These are phyloP conservation scores for Henckelia pumila DNA, from an alignment of 257 asterid genomes.

Conservation along the genomic window DNA sequence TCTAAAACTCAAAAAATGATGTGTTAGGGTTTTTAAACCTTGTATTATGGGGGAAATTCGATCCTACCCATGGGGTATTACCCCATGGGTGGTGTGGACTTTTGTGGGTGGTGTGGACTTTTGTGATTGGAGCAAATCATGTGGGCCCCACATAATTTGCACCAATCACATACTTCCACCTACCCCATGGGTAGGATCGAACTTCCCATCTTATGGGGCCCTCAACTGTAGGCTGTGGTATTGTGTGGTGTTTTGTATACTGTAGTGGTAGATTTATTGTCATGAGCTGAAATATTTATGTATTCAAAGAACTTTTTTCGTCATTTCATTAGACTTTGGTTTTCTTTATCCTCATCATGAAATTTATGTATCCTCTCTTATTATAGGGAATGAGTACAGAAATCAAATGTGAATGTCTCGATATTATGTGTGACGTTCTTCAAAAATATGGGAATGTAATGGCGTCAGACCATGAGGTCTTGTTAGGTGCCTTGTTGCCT, in stretches of 20 bases:
- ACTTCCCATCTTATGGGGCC: slow-evolving; percentile 12
- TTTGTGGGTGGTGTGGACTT: too few relatives aligned
- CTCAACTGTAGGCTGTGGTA: slow-evolving; percentile 2
- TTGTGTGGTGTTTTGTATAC: slow-evolving; percentile 16
- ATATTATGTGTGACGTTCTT: slow-evolving; percentile 89
- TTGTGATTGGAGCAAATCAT: too few relatives aligned
- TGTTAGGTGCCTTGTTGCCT: slow-evolving; percentile 74
- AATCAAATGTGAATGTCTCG: slow-evolving; percentile 96
- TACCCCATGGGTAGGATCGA: too few relatives aligned
- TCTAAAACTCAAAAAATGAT: neutral
- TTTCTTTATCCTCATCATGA: slow-evolving; percentile 10
- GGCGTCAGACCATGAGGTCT: slow-evolving; percentile 79
- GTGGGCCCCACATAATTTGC: too few relatives aligned
- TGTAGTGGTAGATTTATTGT: slow-evolving; percentile 11
- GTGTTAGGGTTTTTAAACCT: slow-evolving; percentile 12
- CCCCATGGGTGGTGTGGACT: too few relatives aligned
- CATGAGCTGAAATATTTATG: neutral
- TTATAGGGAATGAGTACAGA: slow-evolving; percentile 78
- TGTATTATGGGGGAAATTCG: slow-evolving; percentile 12
- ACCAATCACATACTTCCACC: too few relatives aligned
- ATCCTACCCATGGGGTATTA: too few relatives aligned
- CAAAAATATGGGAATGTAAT: slow-evolving; percentile 92
- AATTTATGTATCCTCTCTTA: slow-evolving; percentile 18
- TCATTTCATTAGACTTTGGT: neutral
- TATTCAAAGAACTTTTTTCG: neutral